phyloP scores from a whole-genome alignment of 2,329 filamentous ascomycete genomes.

The Daldinia sp. region DNA sequence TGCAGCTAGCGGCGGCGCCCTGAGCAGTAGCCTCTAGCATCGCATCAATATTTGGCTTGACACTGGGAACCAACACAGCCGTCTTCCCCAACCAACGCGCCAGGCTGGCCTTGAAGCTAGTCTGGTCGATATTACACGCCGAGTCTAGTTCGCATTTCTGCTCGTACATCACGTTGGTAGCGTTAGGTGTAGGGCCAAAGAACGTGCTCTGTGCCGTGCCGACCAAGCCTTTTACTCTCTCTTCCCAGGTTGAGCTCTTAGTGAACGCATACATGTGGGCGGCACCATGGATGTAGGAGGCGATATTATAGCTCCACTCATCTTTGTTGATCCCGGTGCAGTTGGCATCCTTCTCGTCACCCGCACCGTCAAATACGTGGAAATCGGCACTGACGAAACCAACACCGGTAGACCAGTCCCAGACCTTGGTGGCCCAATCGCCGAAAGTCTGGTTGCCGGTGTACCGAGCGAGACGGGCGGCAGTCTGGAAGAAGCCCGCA shows the following conservation, averaged over 20 bases:
- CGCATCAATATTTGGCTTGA: slow-evolving; percentile 40
- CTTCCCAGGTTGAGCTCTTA: slow-evolving; percentile 44
- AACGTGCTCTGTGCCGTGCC: slow-evolving; percentile 43
- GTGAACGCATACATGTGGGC: slow-evolving; percentile 55
- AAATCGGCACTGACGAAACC: slow-evolving; percentile 51
- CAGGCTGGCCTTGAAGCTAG: slow-evolving; percentile 45
- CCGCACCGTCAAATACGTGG: slow-evolving; percentile 51
- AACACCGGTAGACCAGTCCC: slow-evolving; percentile 54
- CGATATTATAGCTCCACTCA: slow-evolving; percentile 56
- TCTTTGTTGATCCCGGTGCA: slow-evolving; percentile 41
- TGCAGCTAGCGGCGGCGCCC: slow-evolving; percentile 47
- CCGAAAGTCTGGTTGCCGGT: slow-evolving; percentile 66
- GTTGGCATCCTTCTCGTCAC: slow-evolving; percentile 46
- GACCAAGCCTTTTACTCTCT: slow-evolving; percentile 46
- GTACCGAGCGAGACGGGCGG: slow-evolving; percentile 63
- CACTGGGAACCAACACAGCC: slow-evolving; percentile 48
- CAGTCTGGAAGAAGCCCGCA: slow-evolving; percentile 49
- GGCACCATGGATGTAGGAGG: slow-evolving; percentile 51
- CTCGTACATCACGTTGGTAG: slow-evolving; percentile 49
- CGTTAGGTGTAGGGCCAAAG: slow-evolving; percentile 38
- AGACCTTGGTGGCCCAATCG: slow-evolving; percentile 64
- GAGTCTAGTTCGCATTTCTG: slow-evolving; percentile 50
- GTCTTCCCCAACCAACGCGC: slow-evolving; percentile 45
- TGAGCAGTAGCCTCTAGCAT: slow-evolving; percentile 45
- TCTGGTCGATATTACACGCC: slow-evolving; percentile 51